Evolutionary conservation across 805 yeast species (phyloP), one percentile per base, ranked within the genome.

Genomic region (Saturnispora sanitii): DNA sequence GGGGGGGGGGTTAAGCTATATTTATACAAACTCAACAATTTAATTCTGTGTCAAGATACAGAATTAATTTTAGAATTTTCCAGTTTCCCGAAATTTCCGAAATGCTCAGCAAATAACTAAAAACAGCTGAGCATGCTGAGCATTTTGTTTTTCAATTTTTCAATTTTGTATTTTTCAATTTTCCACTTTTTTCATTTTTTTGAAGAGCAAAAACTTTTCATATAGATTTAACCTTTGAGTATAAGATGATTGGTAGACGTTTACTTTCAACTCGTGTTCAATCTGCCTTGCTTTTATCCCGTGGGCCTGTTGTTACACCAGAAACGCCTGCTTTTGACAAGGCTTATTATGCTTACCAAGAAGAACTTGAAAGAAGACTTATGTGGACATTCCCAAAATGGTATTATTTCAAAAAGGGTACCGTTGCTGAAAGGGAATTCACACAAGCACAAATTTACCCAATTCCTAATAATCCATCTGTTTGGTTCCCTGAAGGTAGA

Each of bases 331-430:
- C 68, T 42, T 81, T 90, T 51, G 96, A 86, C 52, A 55, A 66
- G 45, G 77, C 77, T 38, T 92, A 80, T 61, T 84, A 82, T 57
- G 67, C 76, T 40, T 92, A 92, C 59, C 95, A 88, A 61, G 74
- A 77, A 38, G 94, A 84, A 58, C 69, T 92, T 41, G 88, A 87
- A 68, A 79, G 79, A 55, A 73, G 97, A 53, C 69, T 92, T 50
- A 87, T 88, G 95, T 87, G 96, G 95, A 87, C 97, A 0, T 92
- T 92, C 61, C 97, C 98, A 4, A 78, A 81, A 51, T 86, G 86
- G 74, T 88, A 77, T 57, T 92, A 88, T 65, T 92, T 79, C 66
- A 84, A 82, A 56, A 79, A 75, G 52, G 97, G 97, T 46, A 81
- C 96, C 1, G 67, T 92, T 46, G 76, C 95, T 3, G 95, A 86